phyloP scores from a whole-genome alignment of 345 rosid species.

The Euphorbia lathyris region DNA sequence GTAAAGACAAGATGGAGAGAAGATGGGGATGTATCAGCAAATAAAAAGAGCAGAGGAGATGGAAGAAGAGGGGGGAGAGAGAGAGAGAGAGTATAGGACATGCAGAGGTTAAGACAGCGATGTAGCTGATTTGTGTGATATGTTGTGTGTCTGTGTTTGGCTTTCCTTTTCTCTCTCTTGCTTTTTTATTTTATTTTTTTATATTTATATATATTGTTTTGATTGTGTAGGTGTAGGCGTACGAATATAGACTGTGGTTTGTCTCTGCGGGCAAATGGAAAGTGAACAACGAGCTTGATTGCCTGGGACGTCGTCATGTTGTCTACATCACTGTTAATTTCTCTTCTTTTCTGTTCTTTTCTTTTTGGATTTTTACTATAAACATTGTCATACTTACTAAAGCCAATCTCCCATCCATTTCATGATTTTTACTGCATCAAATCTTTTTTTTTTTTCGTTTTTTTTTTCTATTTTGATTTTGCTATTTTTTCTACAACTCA shows the following conservation, averaged over 20 bases:
- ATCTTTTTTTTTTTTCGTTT: no score
- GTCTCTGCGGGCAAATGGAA: background rate
- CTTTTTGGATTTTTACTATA: no score
- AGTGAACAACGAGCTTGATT: background rate
- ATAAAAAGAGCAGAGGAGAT: background rate
- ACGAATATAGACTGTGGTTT: background rate
- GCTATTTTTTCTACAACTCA: no score
- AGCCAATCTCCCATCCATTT: no score
- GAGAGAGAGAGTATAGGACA: constrained; percentile 4
- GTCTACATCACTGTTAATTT: no score
- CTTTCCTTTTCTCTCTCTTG: background rate
- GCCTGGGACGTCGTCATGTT: background rate
- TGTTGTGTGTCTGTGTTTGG: background rate
- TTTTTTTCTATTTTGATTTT: no score
- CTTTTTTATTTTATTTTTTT: background rate
- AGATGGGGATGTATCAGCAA: background rate
- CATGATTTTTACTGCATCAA: no score
- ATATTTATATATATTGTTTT: background rate
- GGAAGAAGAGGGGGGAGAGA: background rate
- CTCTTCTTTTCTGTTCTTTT: no score
- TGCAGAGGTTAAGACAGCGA: constrained; percentile 22
- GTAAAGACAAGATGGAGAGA: background rate
- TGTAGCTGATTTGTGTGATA: constrained; percentile 5
- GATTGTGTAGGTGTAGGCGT: background rate
- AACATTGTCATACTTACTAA: no score